phyloP scores from a whole-genome alignment of 179 eudicot species.

The Sideroxylon spinosum region DNA sequence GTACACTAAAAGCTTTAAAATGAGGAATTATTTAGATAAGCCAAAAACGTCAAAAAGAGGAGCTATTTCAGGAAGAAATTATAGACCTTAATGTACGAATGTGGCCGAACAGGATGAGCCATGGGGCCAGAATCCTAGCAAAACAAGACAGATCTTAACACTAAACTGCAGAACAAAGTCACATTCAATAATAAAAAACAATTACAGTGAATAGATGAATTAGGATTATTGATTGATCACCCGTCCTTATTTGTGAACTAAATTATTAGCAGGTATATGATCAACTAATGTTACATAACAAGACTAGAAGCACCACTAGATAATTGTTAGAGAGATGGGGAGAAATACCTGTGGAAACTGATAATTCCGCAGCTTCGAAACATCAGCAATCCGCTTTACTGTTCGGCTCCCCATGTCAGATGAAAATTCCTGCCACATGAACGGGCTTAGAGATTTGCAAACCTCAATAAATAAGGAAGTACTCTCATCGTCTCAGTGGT shows the following conservation, averaged over 20 bases:
- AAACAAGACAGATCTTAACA: conserved; percentile 11
- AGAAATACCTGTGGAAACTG: conserved; percentile 80
- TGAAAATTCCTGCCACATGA: conserved; percentile 74
- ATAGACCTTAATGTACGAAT: conserved; percentile 88
- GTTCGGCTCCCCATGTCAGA: conserved; percentile 98
- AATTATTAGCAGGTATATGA: background rate
- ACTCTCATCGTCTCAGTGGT: background rate
- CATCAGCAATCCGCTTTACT: conserved; percentile 91
- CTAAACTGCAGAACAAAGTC: conserved; percentile 5
- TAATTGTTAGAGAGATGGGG: background rate
- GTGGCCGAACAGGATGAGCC: conserved; percentile 99
- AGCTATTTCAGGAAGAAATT: conserved; percentile 4
- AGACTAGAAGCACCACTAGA: background rate
- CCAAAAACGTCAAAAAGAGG: background rate
- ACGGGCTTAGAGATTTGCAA: conserved; percentile 4
- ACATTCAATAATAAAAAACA: background rate
- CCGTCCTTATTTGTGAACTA: background rate
- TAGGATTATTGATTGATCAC: background rate
- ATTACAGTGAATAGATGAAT: background rate
- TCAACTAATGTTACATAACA: background rate
- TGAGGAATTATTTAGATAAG: background rate
- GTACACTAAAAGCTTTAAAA: too few species aligned
- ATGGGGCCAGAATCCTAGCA: conserved; percentile 98
- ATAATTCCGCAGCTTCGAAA: conserved; percentile 74
- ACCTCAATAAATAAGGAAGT: background rate